phyloP scores from a whole-genome alignment of 1,139 yeast species.

The Pichia sp. region DNA sequence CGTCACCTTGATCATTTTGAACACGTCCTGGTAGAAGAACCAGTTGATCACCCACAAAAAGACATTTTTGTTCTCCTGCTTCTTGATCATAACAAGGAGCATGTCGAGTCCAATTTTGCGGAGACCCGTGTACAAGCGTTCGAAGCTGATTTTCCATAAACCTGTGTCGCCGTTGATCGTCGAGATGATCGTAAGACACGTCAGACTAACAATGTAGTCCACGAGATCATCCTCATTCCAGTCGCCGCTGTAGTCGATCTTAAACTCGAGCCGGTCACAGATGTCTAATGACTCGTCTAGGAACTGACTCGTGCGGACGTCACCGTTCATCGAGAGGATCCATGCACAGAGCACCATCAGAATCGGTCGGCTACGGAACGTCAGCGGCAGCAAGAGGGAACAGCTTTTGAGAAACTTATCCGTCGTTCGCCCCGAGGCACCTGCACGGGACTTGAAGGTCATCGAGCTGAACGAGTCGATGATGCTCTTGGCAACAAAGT shows the following conservation, averaged over 20 bases:
- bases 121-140: constrained; percentile 16
- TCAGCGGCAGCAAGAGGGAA: constrained; percentile 33
- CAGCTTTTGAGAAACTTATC: constrained; percentile 29
- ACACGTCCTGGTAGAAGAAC: constrained; percentile 26
- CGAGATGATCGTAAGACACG: constrained; percentile 21
- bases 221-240: constrained; percentile 15
- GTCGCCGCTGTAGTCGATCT: constrained; percentile 8
- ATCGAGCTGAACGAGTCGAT: constrained; percentile 4
- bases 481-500: constrained; percentile 9
- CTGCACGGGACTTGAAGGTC: background rate
- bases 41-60: constrained; percentile 22
- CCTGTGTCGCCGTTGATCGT: constrained; percentile 20
- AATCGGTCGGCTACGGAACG: constrained; percentile 30
- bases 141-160: constrained; percentile 24
- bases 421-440: background rate
- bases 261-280: constrained; percentile 12
- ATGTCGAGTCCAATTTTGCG: constrained; percentile 17
- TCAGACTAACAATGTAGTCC: constrained; percentile 18
- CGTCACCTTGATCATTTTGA: constrained; percentile 24
- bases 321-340: constrained; percentile 14
- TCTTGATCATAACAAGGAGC: constrained; percentile 12
- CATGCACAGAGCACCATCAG: constrained; percentile 27
- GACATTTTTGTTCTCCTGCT: constrained; percentile 7
- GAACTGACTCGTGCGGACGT: constrained; percentile 10
- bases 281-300: constrained; percentile 15